These are phyloP conservation scores for Umbellularia californica DNA, from an alignment of 164 flowering plant species.

Conservation along the genomic window DNA sequence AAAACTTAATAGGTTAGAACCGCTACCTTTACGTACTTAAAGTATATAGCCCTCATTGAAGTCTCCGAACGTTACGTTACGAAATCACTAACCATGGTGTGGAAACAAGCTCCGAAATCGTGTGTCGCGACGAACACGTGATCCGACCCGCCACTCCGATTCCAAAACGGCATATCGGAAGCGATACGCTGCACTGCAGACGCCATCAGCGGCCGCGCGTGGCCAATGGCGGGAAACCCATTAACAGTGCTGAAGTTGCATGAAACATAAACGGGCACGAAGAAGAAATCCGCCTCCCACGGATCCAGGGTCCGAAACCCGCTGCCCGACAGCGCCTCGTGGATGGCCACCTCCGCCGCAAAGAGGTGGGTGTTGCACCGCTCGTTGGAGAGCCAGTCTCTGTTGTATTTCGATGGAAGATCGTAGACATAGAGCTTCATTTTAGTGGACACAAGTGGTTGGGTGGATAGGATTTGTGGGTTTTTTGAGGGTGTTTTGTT, in stretches of 20 bases:
- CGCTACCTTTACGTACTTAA: background rate
- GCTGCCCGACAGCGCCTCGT: slow-evolving; percentile 50
- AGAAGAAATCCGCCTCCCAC: slow-evolving; percentile 84
- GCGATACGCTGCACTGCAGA: slow-evolving; percentile 60
- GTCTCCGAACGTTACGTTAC: background rate
- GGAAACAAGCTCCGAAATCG: slow-evolving; percentile 91
- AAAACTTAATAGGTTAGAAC: background rate
- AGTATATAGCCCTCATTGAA: too few species aligned
- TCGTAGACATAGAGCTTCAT: slow-evolving; percentile 78
- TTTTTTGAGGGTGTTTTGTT: slow-evolving; percentile 7
- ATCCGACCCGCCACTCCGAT: slow-evolving; percentile 68
- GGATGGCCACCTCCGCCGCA: slow-evolving; percentile 90
- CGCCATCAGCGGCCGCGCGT: slow-evolving; percentile 57
- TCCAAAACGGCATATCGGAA: slow-evolving; percentile 63
- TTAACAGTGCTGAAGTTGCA: slow-evolving; percentile 86
- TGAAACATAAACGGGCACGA: slow-evolving; percentile 91
- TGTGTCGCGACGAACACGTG: slow-evolving; percentile 93
- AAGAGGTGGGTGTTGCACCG: slow-evolving; percentile 77
- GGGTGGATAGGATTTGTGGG: background rate
- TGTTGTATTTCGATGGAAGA: slow-evolving; percentile 67
- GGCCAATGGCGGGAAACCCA: slow-evolving; percentile 91
- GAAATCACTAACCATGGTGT: slow-evolving; percentile 54
- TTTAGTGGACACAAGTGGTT: slow-evolving; percentile 14
- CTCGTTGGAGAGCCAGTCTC: slow-evolving; percentile 59
- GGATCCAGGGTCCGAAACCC: slow-evolving; percentile 65